Evolutionary conservation across 495 filamentous ascomycete species (phyloP).

Genomic region (Gamarada debralockiae): DNA sequence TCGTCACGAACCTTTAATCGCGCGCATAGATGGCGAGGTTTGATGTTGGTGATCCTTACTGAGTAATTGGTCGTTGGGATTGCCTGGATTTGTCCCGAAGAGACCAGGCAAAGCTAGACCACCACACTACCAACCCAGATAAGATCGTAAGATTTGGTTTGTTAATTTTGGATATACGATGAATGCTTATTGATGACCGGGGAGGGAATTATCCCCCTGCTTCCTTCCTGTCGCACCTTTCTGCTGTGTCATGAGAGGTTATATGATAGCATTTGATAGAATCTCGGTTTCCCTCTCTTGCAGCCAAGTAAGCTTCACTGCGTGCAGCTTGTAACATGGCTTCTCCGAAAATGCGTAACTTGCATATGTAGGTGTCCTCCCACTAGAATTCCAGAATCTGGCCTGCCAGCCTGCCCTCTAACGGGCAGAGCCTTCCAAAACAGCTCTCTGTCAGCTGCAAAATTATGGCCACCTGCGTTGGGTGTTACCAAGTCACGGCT

Average conservation of each 20-base stretch:
- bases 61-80: neutral
- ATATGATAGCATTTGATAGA: neutral
- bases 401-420: neutral
- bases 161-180: neutral
- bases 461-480: neutral
- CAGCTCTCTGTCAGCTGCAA: conserved; percentile 5
- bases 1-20: conserved; percentile 8
- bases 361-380: neutral
- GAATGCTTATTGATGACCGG: neutral
- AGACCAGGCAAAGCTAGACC: too few relatives aligned
- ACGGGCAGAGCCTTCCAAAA: neutral
- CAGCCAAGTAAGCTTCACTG: neutral
- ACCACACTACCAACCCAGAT: too few relatives aligned
- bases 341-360: neutral
- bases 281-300: neutral
- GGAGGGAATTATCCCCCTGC: neutral
- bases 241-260: conserved; percentile 5
- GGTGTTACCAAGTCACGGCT: conserved; percentile 4
- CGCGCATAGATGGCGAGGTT: conserved; percentile 7
- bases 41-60: neutral
- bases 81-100: neutral
- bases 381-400: neutral
- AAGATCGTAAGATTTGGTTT: neutral
- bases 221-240: neutral
- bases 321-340: neutral